Conservation (phyloP, 2,329 filamentous ascomycete genomes). For the Lasiodiplodia sp. region DNA sequence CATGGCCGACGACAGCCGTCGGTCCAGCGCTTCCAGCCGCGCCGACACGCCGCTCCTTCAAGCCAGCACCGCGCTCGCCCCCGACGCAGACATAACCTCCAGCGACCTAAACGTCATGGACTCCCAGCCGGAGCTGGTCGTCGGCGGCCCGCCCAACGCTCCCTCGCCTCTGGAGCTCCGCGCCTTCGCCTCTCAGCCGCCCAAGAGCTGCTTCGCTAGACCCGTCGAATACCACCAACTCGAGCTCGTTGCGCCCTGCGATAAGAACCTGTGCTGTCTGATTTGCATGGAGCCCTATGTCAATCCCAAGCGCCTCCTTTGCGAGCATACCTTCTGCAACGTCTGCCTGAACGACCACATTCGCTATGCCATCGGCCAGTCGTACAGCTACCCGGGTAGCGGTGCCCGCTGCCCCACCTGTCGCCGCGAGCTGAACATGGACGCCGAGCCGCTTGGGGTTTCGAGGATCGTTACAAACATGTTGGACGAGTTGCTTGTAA, state of each 20-base stretch:
- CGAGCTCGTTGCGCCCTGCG: slow-evolving; percentile 64
- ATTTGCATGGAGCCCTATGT: slow-evolving; percentile 71
- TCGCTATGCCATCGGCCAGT: slow-evolving; percentile 8
- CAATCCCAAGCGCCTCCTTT: slow-evolving; percentile 63
- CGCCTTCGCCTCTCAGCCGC: slow-evolving; percentile 47
- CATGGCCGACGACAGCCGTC: slow-evolving; percentile 46
- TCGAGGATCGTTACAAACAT: slow-evolving; percentile 66
- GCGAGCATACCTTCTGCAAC: slow-evolving; percentile 70
- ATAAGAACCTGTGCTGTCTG: slow-evolving; percentile 68
- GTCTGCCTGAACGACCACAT: slow-evolving; percentile 59
- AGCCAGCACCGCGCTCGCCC: slow-evolving; percentile 30
- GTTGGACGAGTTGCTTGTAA: slow-evolving; percentile 67
- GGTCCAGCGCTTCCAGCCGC: slow-evolving; percentile 44
- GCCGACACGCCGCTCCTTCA: slow-evolving; percentile 35
- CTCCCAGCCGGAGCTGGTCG: slow-evolving; percentile 34
- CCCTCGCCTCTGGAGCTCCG: slow-evolving; percentile 48
- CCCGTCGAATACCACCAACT: slow-evolving; percentile 63
- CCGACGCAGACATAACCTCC: slow-evolving; percentile 32
- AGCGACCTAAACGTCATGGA: slow-evolving; percentile 37
- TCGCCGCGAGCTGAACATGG: slow-evolving; percentile 48
- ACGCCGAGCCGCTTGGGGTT: slow-evolving; percentile 44
- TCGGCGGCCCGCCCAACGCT: slow-evolving; percentile 48
- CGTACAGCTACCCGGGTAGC: slow-evolving; percentile 21
- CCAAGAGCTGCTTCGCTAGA: slow-evolving; percentile 43
- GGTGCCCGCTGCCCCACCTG: slow-evolving; percentile 63